Conservation (phyloP, 1,284 basidiomycete genomes). For the Melampsora abietis-canadensis region DNA sequence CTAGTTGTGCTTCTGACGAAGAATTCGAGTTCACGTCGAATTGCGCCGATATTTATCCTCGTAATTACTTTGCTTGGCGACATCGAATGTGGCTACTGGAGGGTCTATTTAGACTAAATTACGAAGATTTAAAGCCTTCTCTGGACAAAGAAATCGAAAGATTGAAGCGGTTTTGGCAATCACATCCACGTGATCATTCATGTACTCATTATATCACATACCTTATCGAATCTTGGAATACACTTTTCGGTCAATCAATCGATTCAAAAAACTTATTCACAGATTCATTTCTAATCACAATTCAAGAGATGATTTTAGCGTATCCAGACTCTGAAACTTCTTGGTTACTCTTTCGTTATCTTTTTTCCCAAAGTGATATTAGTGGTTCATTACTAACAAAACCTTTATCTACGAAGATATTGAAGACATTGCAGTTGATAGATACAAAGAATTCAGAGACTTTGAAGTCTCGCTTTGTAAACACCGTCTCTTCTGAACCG, state of each 20-base stretch:
- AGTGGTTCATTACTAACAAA: background rate
- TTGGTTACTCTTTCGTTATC: slow-evolving; percentile 8
- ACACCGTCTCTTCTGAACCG: background rate
- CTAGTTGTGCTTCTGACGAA: background rate
- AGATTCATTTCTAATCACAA: background rate
- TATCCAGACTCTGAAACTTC: slow-evolving; percentile 12
- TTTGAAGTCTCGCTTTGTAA: background rate
- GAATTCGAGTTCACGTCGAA: slow-evolving; percentile 20
- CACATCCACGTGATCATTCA: slow-evolving; percentile 32
- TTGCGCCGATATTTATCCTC: slow-evolving; percentile 15
- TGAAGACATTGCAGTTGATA: background rate
- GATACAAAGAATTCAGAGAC: background rate
- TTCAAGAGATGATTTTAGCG: background rate
- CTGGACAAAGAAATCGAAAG: background rate
- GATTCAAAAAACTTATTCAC: background rate
- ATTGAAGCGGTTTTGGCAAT: background rate
- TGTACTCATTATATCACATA: slow-evolving; percentile 23
- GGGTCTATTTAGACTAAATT: background rate
- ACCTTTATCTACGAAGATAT: background rate
- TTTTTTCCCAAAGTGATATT: background rate
- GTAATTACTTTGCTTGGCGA: slow-evolving; percentile 32
- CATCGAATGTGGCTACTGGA: slow-evolving; percentile 30
- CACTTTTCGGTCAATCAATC: background rate
- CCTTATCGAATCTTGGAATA: background rate
- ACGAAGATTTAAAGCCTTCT: background rate